Evolutionary conservation across 179 eudicot species (phyloP).

Genomic region (Corrigiola litoralis): DNA sequence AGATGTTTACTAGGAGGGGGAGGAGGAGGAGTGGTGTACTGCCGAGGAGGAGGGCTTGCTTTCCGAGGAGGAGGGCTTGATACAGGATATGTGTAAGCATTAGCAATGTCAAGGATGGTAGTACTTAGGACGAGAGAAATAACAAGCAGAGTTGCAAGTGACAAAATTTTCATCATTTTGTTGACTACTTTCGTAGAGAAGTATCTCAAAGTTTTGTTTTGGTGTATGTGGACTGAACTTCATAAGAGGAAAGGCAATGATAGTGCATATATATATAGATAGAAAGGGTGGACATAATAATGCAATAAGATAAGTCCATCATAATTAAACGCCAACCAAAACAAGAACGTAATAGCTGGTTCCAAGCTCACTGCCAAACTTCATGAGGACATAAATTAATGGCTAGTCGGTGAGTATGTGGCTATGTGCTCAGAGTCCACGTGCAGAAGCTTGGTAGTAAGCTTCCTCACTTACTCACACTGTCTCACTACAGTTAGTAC

Average conservation of each 20-base stretch:
- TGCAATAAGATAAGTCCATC: not conserved
- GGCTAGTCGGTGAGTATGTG: conserved; percentile 4
- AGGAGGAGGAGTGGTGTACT: conserved; percentile 7
- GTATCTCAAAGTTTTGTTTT: too few relatives aligned
- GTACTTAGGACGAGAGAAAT: conserved; percentile 6
- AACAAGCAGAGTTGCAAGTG: not conserved
- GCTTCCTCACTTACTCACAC: not conserved
- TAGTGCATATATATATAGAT: not conserved
- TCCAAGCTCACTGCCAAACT: not conserved
- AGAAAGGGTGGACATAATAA: not conserved
- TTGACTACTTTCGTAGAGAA: not conserved
- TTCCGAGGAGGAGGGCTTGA: not conserved
- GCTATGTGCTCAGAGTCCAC: not conserved
- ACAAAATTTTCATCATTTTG: conserved; percentile 11
- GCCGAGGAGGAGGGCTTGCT: not conserved
- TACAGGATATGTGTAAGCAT: not conserved
- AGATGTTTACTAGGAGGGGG: conserved; percentile 11
- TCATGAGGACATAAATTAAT: not conserved
- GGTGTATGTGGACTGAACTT: too few relatives aligned
- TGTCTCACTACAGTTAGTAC: not conserved
- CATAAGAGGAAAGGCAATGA: too few relatives aligned
- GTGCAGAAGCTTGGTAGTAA: not conserved
- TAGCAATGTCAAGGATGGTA: conserved; percentile 1
- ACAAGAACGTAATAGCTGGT: not conserved
- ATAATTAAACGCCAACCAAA: not conserved